Evolutionary conservation across 2,329 filamentous ascomycete genomes (phyloP), one percentile per base, ranked within the genome.

Genomic region (Fusarium zealandicum): DNA sequence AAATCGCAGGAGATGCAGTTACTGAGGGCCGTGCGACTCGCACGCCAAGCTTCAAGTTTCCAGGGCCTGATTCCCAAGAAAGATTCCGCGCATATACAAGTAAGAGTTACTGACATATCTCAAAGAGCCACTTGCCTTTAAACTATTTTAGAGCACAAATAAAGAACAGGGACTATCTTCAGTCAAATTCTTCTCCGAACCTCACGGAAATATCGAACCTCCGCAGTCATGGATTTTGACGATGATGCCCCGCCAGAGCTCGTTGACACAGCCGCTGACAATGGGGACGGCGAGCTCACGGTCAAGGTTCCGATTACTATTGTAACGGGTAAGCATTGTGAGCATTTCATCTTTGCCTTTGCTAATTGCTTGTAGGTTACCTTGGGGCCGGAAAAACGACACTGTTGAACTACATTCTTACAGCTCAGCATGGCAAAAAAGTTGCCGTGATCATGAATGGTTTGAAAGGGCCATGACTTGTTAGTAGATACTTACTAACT

Each of bases 371-470:
- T 18, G 5, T 59, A 95, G 92, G 95, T 4, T 99, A 99, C 70
- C 83, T 99, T 4, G 95, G 95, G 14, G 92, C 95, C 8, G 95
- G 95, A 14, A 99, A 99, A 75, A 98, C 93, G 0, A 98, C 93
- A 0, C 76, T 98, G 25, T 80, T 99, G 53, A 98, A 99, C 73
- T 96, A 98, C 73, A 98, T 99, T 57, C 80, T 99, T 45, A 96
- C 90, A 22, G 92, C 93, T 52, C 88, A 93, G 57, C 95, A 99
- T 81, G 93, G 93, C 73, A 98, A 98, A 81, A 96, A 92, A 70
- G 95, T 99, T 72, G 95, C 95, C 10, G 95, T 99, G 12, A 98
- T 99, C 51, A 85, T 99, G 78, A 99, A 99, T 74, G 92, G 91
- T 70, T 55, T 51, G 64, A 49, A 33, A 35, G 14, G 44, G 18